phyloP scores from a whole-genome alignment of 2,329 filamentous ascomycete species.

The Monilinia aucupariae region DNA sequence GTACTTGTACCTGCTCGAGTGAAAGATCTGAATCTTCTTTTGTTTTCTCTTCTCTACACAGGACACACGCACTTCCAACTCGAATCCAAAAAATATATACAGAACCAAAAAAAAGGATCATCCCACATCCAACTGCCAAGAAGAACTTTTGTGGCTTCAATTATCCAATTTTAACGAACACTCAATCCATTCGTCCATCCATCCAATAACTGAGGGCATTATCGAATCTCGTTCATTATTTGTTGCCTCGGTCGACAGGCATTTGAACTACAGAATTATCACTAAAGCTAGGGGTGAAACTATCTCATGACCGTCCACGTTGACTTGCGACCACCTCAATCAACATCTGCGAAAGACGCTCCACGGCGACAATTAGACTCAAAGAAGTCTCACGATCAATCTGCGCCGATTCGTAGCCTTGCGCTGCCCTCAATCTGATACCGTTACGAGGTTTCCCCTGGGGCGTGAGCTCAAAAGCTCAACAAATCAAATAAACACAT shows the following conservation, averaged over 20 bases:
- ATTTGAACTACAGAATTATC: constrained; percentile 4
- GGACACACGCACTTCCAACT: not conserved
- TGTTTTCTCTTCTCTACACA: no score
- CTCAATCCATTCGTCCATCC: not conserved
- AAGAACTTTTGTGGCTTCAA: constrained; percentile 6
- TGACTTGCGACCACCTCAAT: constrained; percentile 23
- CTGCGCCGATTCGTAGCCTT: constrained; percentile 16
- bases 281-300: constrained; percentile 24
- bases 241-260: constrained; percentile 15
- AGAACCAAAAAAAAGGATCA: not conserved
- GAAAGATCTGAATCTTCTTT: no score
- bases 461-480: constrained; percentile 24
- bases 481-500: constrained; percentile 19
- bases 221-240: not conserved
- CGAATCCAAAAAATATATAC: not conserved
- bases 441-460: not conserved
- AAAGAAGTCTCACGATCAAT: not conserved
- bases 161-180: not conserved
- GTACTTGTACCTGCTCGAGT: no score
- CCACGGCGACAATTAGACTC: not conserved
- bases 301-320: constrained; percentile 22
- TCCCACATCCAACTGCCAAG: constrained; percentile 8
- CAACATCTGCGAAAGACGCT: constrained; percentile 17
- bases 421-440: constrained; percentile 7
- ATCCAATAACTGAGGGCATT: not conserved